These are phyloP conservation scores for Nigrospora osmanthi DNA, from an alignment of 2,329 filamentous ascomycete genomes.

Conservation along the genomic window DNA sequence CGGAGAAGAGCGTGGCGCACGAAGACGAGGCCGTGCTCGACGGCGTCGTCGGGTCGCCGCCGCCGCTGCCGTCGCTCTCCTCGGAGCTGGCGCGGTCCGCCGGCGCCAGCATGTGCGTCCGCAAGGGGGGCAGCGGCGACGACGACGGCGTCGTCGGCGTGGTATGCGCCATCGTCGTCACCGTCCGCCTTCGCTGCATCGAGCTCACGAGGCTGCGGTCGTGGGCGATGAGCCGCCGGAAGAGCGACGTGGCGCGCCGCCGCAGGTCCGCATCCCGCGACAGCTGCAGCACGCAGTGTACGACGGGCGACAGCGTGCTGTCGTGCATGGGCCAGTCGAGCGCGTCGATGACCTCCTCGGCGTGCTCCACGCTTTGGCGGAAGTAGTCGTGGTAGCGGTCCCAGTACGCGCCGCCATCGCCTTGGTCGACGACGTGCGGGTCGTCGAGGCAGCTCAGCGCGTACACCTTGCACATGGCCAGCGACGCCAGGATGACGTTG, in stretches of 20 bases:
- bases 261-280: neutral
- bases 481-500: neutral
- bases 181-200: too few species aligned
- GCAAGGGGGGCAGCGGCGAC: too few species aligned
- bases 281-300: slow-evolving; percentile 1
- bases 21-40: too few species aligned
- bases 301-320: neutral
- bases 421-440: too few species aligned
- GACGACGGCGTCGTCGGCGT: too few species aligned
- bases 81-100: too few species aligned
- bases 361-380: neutral
- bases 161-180: too few species aligned
- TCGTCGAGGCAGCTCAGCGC: neutral
- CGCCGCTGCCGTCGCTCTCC: too few species aligned
- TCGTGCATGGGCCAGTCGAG: slow-evolving; percentile 2
- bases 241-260: neutral
- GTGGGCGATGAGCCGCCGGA: neutral
- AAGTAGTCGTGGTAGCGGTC: neutral
- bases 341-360: neutral
- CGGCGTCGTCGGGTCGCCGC: too few species aligned
- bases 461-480: neutral
- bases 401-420: neutral
- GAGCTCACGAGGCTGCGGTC: too few species aligned
- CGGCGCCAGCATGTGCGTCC: too few species aligned
- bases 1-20: too few species aligned